Conservation (phyloP, 2,329 filamentous ascomycete species). For the Exophiala sp. region DNA sequence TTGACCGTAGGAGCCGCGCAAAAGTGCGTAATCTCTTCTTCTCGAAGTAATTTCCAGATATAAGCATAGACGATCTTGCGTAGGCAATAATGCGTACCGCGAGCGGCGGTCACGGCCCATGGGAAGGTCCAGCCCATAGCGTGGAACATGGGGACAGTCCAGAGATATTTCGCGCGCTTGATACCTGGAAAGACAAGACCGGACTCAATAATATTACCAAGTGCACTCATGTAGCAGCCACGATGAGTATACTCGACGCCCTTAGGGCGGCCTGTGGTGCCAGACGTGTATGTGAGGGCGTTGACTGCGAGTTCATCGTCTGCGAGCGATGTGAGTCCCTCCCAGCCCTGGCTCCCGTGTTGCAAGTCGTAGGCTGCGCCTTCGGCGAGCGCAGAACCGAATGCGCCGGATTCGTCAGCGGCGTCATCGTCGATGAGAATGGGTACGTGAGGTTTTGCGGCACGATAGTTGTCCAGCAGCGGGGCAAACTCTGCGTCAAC, state of each 20-base stretch:
- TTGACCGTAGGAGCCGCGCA: constrained; percentile 96
- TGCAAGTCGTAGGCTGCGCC: constrained; percentile 68
- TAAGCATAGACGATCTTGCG: constrained; percentile 92
- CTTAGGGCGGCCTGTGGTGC: constrained; percentile 87
- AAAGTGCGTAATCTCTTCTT: constrained; percentile 88
- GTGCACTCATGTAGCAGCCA: constrained; percentile 76
- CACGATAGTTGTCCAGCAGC: constrained; percentile 65
- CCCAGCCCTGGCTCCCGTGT: constrained; percentile 71
- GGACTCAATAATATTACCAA: constrained; percentile 85
- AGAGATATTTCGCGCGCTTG: constrained; percentile 72
- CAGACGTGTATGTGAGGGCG: constrained; percentile 88
- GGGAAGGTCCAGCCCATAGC: constrained; percentile 77
- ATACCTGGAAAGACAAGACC: constrained; percentile 69
- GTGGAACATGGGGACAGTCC: constrained; percentile 88
- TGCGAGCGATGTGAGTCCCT: constrained; percentile 66
- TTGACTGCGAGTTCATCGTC: constrained; percentile 75
- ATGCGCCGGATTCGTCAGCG: constrained; percentile 71
- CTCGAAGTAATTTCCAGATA: constrained; percentile 84
- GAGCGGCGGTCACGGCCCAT: constrained; percentile 84
- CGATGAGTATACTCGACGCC: constrained; percentile 90
- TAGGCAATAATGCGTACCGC: constrained; percentile 95
- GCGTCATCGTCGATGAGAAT: constrained; percentile 85
- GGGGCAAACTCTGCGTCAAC: constrained; percentile 75
- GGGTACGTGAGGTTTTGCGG: constrained; percentile 59
- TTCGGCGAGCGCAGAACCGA: constrained; percentile 77